Evolutionary conservation across 2,329 filamentous ascomycete species (phyloP).

Genomic region (Monilinia fructigena): DNA sequence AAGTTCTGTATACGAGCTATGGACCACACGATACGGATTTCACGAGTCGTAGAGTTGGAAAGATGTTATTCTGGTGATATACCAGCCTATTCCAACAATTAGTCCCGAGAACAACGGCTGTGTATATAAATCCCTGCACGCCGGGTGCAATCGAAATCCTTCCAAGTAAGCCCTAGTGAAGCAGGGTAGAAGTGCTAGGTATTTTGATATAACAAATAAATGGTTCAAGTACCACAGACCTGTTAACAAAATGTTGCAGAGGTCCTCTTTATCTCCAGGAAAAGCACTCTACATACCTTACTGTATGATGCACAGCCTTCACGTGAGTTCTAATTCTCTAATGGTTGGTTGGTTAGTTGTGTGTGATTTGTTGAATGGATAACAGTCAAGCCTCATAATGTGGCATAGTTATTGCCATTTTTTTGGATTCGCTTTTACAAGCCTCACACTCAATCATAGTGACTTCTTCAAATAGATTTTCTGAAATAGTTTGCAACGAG

Average conservation of each 20-base stretch:
- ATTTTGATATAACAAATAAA: background rate
- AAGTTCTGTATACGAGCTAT: background rate
- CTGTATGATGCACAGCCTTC: background rate
- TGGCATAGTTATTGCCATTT: background rate
- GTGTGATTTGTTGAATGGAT: background rate
- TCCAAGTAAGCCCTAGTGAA: background rate
- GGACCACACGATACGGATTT: background rate
- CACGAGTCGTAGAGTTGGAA: background rate
- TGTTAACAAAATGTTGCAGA: background rate
- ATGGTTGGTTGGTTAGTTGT: background rate
- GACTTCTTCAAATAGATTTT: constrained; percentile 2
- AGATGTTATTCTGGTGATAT: background rate
- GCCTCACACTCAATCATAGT: background rate
- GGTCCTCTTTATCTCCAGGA: too few relatives aligned
- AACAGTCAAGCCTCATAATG: constrained; percentile 3
- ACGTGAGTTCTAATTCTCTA: background rate
- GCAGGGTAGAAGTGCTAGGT: background rate
- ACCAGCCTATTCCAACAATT: background rate
- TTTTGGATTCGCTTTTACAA: background rate
- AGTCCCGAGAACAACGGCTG: background rate
- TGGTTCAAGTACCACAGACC: background rate
- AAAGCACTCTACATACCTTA: background rate
- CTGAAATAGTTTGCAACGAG: background rate
- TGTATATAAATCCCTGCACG: background rate
- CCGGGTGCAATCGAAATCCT: background rate